Evolutionary conservation across 306 rosid species (phyloP).

Genomic region (Corylus heterophylla): DNA sequence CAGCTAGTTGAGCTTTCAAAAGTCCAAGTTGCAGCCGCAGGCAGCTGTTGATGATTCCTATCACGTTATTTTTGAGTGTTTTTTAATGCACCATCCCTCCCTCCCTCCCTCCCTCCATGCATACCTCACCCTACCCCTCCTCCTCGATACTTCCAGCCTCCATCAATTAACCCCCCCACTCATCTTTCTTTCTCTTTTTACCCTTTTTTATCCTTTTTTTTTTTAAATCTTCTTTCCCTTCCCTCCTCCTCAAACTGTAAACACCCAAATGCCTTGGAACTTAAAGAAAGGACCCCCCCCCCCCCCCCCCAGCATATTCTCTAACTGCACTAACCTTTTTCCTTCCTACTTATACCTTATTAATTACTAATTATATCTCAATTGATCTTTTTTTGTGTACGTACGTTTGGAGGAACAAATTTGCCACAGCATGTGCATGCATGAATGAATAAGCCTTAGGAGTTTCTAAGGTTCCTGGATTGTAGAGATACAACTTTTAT

Average conservation of each 20-base stretch:
- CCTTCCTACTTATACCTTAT: neutral
- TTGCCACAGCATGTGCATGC: neutral
- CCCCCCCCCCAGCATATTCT: neutral
- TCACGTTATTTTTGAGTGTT: constrained; percentile 22
- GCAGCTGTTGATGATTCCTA: constrained; percentile 16
- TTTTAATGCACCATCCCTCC: neutral
- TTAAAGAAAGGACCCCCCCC: too few relatives aligned
- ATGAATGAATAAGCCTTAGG: neutral
- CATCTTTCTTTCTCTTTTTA: neutral
- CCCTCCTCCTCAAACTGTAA: neutral
- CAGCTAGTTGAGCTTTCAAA: constrained; percentile 22
- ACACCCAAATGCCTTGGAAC: too few relatives aligned
- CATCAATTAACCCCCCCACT: too few relatives aligned
- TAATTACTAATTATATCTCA: neutral
- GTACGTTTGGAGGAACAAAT: neutral
- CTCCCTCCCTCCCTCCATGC: neutral
- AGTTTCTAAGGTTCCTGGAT: too few relatives aligned
- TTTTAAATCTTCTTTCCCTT: too few relatives aligned
- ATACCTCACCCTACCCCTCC: neutral
- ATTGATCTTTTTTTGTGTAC: neutral
- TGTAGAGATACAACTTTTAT: too few relatives aligned
- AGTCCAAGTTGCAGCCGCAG: constrained; percentile 27
- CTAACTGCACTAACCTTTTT: neutral
- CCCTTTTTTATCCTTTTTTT: too few relatives aligned
- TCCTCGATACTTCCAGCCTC: neutral